phyloP scores from a whole-genome alignment of 2,329 filamentous ascomycete species.

The Pseudogymnoascus sp. region DNA sequence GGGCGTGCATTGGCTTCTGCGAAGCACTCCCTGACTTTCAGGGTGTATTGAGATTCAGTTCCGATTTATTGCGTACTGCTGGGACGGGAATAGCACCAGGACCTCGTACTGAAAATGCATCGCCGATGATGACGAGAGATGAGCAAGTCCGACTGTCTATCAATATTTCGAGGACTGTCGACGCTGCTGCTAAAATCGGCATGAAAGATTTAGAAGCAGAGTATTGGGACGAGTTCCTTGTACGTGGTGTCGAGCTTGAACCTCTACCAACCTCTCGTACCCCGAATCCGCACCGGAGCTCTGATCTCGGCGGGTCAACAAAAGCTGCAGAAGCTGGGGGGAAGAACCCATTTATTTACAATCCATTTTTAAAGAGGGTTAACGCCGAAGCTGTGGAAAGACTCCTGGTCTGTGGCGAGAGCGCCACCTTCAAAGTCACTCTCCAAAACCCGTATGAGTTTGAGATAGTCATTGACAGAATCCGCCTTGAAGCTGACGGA shows the following conservation, averaged over 20 bases:
- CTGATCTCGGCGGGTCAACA: slow-evolving; percentile 40
- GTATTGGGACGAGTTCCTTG: slow-evolving; percentile 95
- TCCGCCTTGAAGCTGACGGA: slow-evolving; percentile 68
- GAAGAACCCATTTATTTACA: slow-evolving; percentile 85
- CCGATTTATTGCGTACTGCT: slow-evolving; percentile 72
- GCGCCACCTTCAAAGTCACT: slow-evolving; percentile 69
- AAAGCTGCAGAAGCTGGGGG: slow-evolving; percentile 33
- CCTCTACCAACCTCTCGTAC: slow-evolving; percentile 50
- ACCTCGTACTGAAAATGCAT: slow-evolving; percentile 58
- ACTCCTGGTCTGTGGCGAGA: slow-evolving; percentile 71
- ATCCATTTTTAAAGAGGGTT: slow-evolving; percentile 71
- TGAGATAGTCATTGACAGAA: slow-evolving; percentile 78
- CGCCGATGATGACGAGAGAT: slow-evolving; percentile 64
- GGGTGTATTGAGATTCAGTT: slow-evolving; percentile 81
- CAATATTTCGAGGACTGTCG: slow-evolving; percentile 78
- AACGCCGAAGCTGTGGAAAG: slow-evolving; percentile 53
- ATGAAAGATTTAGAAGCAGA: slow-evolving; percentile 64
- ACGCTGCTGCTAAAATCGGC: slow-evolving; percentile 68
- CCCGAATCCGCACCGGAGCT: slow-evolving; percentile 56
- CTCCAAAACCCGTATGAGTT: slow-evolving; percentile 94
- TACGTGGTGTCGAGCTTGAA: slow-evolving; percentile 68
- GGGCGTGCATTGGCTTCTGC: slow-evolving; percentile 86
- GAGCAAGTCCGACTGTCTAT: slow-evolving; percentile 79
- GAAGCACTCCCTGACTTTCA: slow-evolving; percentile 89
- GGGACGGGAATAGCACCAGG: slow-evolving; percentile 73